Base-by-base conservation (phyloP, 306 rosid species). In the Cucurbita maxima region DNA sequence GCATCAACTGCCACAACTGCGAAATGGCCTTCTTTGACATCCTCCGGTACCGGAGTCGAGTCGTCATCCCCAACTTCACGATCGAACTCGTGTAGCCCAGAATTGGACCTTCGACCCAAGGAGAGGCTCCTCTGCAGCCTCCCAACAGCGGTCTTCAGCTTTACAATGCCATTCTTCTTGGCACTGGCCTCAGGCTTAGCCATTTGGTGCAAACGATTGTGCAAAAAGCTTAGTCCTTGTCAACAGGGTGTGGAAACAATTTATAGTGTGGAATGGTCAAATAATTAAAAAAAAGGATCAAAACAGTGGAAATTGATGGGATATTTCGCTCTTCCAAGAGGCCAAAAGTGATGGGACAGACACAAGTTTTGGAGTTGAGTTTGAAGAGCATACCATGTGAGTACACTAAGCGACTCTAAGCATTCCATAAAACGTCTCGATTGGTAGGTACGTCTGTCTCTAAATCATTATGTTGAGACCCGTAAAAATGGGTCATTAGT, bases 21-120 rank as follows among this genome's bases (percentile, higher is more conserved):
- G 43, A 94, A 88, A 68, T 94, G 97, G 1, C 98, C 96, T 81
- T 89, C 89, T 48, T 90, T 89, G 44, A 90, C 88, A 37, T 93
- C 98, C 19, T 85, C 81, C 0, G 89, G 97, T 53, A 90, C 96
- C 5, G 22, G 61, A 36, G 73, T 71, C 0, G 82, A 69, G 4
- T 78, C 77, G 1, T 8, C 52, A 12, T 69, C 75, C 8, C 54
- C 74, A 3, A 14, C 71, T 14, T 37, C 76, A 18, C 75, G 61
- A 5, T 44, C 56, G 13, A 38, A 66, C 3, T 52, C 73, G 7
- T 75, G 54, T 0, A 53, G 70, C 41, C 52, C 15, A 18, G 77
- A 79, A 22, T 62, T 63, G 8, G 84, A 63, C 72, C 70, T 79
- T 63, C 85, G 84, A 19, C 82, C 82, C 7, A 77, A 14, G 15